Base-by-base conservation (phyloP, 2,329 filamentous ascomycete genomes). In the Alternaria arbusti region DNA sequence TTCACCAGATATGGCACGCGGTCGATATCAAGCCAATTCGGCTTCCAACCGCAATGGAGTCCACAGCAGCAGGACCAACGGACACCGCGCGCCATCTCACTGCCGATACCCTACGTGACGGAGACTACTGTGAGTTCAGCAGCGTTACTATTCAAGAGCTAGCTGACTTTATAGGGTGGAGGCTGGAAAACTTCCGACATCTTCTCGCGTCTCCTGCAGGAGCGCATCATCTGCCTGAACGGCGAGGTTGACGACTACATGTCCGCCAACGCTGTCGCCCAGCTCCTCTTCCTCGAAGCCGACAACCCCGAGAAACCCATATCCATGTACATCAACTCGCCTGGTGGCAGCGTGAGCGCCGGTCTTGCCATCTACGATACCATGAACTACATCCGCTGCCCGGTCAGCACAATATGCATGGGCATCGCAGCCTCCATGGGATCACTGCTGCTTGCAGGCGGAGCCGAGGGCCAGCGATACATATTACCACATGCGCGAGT, bases 401-500 rank as follows among this genome's bases (percentile, higher is more conserved):
- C 95, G 1, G 94, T 99, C 0, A 95, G 91, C 46, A 99, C 96
- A 0, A 96, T 99, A 28, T 98, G 96, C 76, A 88, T 99, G 46
- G 96, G 96, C 8, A 93, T 96, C 74, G 96, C 96, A 0, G 95
- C 96, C 1, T 96, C 91, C 4, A 99, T 99, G 96, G 96, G 94
- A 6, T 93, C 91, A 1, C 85, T 99, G 23, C 85, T 99, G 1
- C 88, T 99, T 1, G 91, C 92, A 51, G 96, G 95, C 50, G 96
- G 96, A 20, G 88, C 93, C 62, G 86, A 91, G 1, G 94, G 94
- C 15, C 93, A 96, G 80, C 86, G 96, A 40, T 97, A 90, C 79
- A 94, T 93, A 58, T 86, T 99, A 32, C 94, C 94, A n/a, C 94
- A 99, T 79, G 93, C 90, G 71, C 91, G 92, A 57, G 91, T 99